Conservation (phyloP, 177 flowering plant genomes). For the Vitis hybrid region DNA sequence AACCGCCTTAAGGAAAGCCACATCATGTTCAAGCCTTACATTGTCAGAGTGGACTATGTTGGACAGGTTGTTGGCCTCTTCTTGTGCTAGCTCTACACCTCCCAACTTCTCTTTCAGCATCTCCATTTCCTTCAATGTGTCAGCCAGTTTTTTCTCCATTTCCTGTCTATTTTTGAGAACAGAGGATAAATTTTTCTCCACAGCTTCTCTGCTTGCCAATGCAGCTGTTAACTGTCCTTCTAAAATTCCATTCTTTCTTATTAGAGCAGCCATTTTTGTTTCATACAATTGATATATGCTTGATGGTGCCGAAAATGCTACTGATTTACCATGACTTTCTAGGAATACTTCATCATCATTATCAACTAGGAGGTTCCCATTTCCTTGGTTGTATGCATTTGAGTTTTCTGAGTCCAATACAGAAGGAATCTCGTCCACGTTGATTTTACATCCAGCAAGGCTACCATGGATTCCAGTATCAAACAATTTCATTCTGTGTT, state of each 20-base stretch:
- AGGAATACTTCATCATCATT: constrained; percentile 32
- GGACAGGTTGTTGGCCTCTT: constrained; percentile 83
- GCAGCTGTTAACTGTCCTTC: constrained; percentile 85
- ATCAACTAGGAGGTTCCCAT: constrained; percentile 32
- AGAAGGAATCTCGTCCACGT: constrained; percentile 34
- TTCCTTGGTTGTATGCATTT: constrained; percentile 31
- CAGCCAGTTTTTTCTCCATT: constrained; percentile 68
- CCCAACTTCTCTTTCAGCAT: constrained; percentile 76
- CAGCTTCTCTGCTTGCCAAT: constrained; percentile 60
- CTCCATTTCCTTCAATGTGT: constrained; percentile 71
- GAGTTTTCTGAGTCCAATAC: constrained; percentile 38
- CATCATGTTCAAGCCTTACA: constrained; percentile 97
- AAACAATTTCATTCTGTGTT: constrained; percentile 39
- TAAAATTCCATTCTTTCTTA: constrained; percentile 63
- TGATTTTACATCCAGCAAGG: constrained; percentile 26
- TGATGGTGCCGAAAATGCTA: constrained; percentile 34
- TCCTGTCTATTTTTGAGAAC: constrained; percentile 67
- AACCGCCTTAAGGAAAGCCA: constrained; percentile 94
- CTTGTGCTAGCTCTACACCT: constrained; percentile 78
- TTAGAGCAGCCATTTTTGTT: constrained; percentile 54
- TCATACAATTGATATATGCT: constrained; percentile 59
- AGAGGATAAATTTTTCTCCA: constrained; percentile 68
- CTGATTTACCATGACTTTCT: constrained; percentile 46
- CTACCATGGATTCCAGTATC: constrained; percentile 38
- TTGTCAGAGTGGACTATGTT: constrained; percentile 96